Evolutionary conservation across 495 filamentous ascomycete species (phyloP).

Genomic region (Aspergillus heteromorphus): DNA sequence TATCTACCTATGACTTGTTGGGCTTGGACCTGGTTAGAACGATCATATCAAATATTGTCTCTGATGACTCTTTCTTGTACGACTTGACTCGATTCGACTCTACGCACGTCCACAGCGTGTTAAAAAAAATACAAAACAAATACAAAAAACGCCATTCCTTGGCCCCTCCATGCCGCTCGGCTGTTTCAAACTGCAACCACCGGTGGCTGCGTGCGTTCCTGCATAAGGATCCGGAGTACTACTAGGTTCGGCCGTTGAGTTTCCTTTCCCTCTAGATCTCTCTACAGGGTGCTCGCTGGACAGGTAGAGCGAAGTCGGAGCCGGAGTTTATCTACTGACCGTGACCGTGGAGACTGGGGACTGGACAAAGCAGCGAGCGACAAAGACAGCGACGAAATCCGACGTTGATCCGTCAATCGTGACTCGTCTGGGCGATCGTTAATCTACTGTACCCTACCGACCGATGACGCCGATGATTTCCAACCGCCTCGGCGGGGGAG

Average conservation of each 20-base stretch:
- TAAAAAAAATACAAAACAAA: too few relatives aligned
- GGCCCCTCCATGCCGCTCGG: slow-evolving; percentile 1
- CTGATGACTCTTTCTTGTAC: neutral
- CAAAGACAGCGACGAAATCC: neutral
- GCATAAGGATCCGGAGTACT: neutral
- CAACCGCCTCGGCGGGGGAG: neutral
- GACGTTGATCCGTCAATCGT: neutral
- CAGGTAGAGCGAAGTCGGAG: neutral
- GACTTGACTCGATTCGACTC: too few relatives aligned
- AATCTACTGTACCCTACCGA: too few relatives aligned
- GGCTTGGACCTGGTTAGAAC: neutral
- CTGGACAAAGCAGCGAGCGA: too few relatives aligned
- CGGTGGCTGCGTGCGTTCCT: slow-evolving; percentile 2
- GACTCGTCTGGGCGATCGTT: neutral
- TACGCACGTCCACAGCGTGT: too few relatives aligned
- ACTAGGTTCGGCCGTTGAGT: slow-evolving; percentile 1
- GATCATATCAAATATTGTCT: neutral
- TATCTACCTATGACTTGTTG: too few relatives aligned
- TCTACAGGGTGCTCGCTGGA: too few relatives aligned
- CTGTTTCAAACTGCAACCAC: slow-evolving; percentile 1
- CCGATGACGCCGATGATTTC: slow-evolving; percentile 1
- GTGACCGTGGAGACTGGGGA: neutral
- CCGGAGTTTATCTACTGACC: neutral
- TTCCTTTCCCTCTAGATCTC: neutral
- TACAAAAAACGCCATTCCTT: neutral